phyloP scores from a whole-genome alignment of 2,329 filamentous ascomycete species.

The Xylaria sp. region DNA sequence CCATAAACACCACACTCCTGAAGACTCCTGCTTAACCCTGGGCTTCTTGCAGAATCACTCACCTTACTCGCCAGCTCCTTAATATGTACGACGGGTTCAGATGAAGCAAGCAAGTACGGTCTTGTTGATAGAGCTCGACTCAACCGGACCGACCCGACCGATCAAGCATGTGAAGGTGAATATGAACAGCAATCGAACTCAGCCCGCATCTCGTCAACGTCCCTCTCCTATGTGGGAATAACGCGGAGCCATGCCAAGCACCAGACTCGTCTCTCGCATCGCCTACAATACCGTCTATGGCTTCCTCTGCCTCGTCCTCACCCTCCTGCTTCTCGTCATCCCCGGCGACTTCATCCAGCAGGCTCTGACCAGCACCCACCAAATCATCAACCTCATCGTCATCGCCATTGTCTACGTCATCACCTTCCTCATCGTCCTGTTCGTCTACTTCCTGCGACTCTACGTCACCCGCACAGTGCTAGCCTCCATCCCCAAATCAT shows the following conservation, averaged over 20 bases:
- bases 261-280: constrained; percentile 75
- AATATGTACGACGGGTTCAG: constrained; percentile 39
- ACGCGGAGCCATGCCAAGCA: constrained; percentile 53
- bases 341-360: constrained; percentile 85
- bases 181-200: too few species aligned
- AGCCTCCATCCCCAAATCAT: constrained; percentile 84
- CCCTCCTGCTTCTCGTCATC: constrained; percentile 80
- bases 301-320: constrained; percentile 77
- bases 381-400: constrained; percentile 85
- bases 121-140: too few species aligned
- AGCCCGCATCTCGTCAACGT: too few species aligned
- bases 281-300: constrained; percentile 84
- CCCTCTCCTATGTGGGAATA: background rate
- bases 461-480: constrained; percentile 87
- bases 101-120: too few species aligned
- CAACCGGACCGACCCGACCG: too few species aligned
- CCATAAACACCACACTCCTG: too few species aligned
- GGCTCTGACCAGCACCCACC: constrained; percentile 68
- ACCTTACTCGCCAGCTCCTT: constrained; percentile 16
- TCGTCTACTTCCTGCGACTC: constrained; percentile 85
- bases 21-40: too few species aligned
- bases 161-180: too few species aligned
- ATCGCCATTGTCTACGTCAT: constrained; percentile 80
- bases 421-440: constrained; percentile 74
- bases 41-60: too few species aligned